These are phyloP conservation scores for Vigna mungo DNA, from an alignment of 306 rosid genomes.

Conservation along the genomic window DNA sequence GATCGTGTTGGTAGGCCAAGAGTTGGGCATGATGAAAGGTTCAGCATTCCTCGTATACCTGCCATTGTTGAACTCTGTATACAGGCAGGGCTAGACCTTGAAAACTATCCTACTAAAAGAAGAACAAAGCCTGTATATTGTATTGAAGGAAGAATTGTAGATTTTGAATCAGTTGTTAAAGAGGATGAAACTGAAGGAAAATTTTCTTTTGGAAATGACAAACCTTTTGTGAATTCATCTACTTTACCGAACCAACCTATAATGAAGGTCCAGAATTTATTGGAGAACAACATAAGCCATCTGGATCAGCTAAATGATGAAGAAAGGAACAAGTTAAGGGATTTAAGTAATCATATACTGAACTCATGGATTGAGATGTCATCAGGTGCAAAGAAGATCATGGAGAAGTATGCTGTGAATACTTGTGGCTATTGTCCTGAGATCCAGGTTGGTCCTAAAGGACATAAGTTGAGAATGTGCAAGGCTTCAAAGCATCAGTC, in stretches of 20 bases:
- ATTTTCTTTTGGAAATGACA: constrained; percentile 22
- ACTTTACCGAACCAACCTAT: constrained; percentile 27
- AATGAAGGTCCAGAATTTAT: constrained; percentile 43
- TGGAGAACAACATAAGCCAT: constrained; percentile 40
- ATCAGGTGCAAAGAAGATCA: constrained; percentile 69
- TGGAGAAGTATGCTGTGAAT: constrained; percentile 73
- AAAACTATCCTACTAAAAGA: constrained; percentile 69
- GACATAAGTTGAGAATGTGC: constrained; percentile 91
- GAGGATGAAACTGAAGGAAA: constrained; percentile 44
- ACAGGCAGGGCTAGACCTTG: constrained; percentile 82
- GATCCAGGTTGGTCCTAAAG: constrained; percentile 87
- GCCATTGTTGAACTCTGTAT: constrained; percentile 86
- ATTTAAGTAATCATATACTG: constrained; percentile 57
- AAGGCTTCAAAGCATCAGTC: constrained; percentile 90
- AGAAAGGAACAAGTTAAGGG: constrained; percentile 44
- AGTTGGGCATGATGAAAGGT: constrained; percentile 77
- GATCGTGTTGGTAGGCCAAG: constrained; percentile 91
- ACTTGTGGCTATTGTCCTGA: constrained; percentile 90
- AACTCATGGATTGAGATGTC: constrained; percentile 82
- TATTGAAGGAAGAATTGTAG: constrained; percentile 89
- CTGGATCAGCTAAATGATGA: constrained; percentile 44
- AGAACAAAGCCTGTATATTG: constrained; percentile 82
- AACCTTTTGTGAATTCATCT: constrained; percentile 34
- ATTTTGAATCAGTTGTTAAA: constrained; percentile 63
- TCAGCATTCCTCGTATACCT: constrained; percentile 61